phyloP scores from a whole-genome alignment of 805 yeast genomes.

The Dipodascopsis tothii region DNA sequence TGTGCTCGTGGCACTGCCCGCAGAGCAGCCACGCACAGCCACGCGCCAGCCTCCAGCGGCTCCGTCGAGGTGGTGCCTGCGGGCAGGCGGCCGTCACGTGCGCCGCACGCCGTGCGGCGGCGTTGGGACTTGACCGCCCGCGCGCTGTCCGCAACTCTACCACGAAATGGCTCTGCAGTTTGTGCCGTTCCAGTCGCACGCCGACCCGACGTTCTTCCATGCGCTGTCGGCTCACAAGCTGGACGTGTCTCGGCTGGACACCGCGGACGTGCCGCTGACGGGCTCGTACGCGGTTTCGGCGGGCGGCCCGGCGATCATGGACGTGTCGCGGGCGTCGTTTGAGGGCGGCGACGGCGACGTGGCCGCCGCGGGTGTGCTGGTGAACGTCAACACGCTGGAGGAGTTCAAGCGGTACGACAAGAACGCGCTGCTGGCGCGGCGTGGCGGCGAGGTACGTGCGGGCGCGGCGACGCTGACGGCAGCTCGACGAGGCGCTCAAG shows the following conservation, averaged over 20 bases:
- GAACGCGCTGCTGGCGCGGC: slow-evolving; percentile 42
- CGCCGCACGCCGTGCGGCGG: too few relatives aligned
- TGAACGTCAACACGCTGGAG: slow-evolving; percentile 75
- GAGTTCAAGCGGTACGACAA: slow-evolving; percentile 71
- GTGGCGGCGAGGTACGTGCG: slow-evolving; percentile 31
- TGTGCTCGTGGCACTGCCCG: too few relatives aligned
- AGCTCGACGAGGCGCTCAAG: slow-evolving; percentile 27
- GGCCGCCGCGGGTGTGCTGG: slow-evolving; percentile 36
- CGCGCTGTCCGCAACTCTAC: too few relatives aligned
- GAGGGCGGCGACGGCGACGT: slow-evolving; percentile 27
- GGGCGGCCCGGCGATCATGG: slow-evolving; percentile 27
- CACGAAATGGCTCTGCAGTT: too few relatives aligned
- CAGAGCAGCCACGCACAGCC: too few relatives aligned
- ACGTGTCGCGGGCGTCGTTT: slow-evolving; percentile 23
- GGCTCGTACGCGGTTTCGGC: slow-evolving; percentile 33
- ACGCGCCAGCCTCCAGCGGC: too few relatives aligned
- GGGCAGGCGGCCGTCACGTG: too few relatives aligned
- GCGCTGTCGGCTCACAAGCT: slow-evolving; percentile 65
- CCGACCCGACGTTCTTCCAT: slow-evolving; percentile 82
- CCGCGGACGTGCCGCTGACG: slow-evolving; percentile 37
- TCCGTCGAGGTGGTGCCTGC: too few relatives aligned
- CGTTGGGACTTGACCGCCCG: too few relatives aligned
- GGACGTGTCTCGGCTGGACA: slow-evolving; percentile 60
- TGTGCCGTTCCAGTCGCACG: slow-evolving; percentile 57
- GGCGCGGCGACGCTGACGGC: not conserved